Conservation (phyloP, 306 rosid genomes). For the Argentina anserina region DNA sequence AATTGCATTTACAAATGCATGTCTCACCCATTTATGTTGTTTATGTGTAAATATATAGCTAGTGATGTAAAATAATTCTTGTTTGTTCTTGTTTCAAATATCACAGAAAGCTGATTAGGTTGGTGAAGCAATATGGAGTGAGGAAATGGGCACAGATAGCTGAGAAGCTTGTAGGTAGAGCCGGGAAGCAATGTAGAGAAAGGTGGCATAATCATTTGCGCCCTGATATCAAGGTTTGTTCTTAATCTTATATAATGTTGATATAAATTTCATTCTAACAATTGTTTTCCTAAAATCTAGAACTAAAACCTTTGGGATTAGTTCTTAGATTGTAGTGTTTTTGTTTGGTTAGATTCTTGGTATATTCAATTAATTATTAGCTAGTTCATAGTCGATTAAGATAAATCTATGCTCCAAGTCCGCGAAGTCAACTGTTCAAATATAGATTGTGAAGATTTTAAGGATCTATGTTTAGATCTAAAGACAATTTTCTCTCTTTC, state of each 20-base stretch:
- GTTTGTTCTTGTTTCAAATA: not conserved
- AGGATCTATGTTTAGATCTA: not conserved
- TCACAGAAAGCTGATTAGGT: slow-evolving; percentile 48
- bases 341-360: not conserved
- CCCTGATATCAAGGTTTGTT: slow-evolving; percentile 81
- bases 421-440: slow-evolving; percentile 6
- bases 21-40: not conserved
- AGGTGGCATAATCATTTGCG: slow-evolving; percentile 96
- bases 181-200: slow-evolving; percentile 91
- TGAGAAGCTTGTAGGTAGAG: slow-evolving; percentile 69
- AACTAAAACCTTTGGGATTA: not conserved
- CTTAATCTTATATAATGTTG: not conserved
- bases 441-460: slow-evolving; percentile 5
- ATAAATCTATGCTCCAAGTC: not conserved
- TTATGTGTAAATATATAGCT: not conserved
- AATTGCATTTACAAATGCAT: not conserved
- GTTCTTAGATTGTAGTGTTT: not conserved
- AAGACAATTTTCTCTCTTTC: slow-evolving; percentile 1
- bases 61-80: not conserved
- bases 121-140: slow-evolving; percentile 77
- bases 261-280: not conserved
- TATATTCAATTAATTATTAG: not conserved
- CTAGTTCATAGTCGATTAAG: not conserved
- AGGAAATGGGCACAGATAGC: slow-evolving; percentile 90
- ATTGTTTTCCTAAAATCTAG: not conserved